Evolutionary conservation across 2,329 filamentous ascomycete genomes (phyloP).

Genomic region (Macrophomina phaseolina): DNA sequence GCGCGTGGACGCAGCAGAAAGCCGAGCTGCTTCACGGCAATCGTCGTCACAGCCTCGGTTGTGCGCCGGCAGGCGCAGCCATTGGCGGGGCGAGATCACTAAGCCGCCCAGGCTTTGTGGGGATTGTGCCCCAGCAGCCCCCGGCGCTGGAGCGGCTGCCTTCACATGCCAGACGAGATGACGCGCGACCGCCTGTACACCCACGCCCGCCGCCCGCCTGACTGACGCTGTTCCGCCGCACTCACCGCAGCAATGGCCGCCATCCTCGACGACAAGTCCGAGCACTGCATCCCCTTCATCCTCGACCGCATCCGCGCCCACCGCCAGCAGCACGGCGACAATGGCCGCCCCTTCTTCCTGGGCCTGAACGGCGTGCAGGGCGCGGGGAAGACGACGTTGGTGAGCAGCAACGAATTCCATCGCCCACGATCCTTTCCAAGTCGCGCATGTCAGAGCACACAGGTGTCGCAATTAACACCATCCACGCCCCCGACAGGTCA

Average conservation of each 20-base stretch:
- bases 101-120: too few species aligned
- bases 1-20: slow-evolving; percentile 3
- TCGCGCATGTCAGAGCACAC: neutral
- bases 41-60: slow-evolving; percentile 27
- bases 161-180: slow-evolving; percentile 28
- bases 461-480: neutral
- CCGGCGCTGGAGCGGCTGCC: neutral
- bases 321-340: slow-evolving; percentile 49
- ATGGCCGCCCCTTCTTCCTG: slow-evolving; percentile 73
- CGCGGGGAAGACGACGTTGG: slow-evolving; percentile 86
- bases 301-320: slow-evolving; percentile 58
- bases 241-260: slow-evolving; percentile 35
- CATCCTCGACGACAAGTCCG: slow-evolving; percentile 75
- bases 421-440: neutral
- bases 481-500: slow-evolving; percentile 53
- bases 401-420: slow-evolving; percentile 39
- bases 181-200: slow-evolving; percentile 23
- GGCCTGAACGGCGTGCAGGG: slow-evolving; percentile 89
- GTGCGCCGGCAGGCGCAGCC: slow-evolving; percentile 4
- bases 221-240: slow-evolving; percentile 1
- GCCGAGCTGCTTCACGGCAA: slow-evolving; percentile 26
- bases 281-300: slow-evolving; percentile 79
- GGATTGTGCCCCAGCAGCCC: neutral
- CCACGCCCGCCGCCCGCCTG: neutral
- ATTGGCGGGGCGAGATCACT: slow-evolving; percentile 8